Base-by-base conservation (phyloP, 768 basidiomycete species). In the Termitomyces titanicus region DNA sequence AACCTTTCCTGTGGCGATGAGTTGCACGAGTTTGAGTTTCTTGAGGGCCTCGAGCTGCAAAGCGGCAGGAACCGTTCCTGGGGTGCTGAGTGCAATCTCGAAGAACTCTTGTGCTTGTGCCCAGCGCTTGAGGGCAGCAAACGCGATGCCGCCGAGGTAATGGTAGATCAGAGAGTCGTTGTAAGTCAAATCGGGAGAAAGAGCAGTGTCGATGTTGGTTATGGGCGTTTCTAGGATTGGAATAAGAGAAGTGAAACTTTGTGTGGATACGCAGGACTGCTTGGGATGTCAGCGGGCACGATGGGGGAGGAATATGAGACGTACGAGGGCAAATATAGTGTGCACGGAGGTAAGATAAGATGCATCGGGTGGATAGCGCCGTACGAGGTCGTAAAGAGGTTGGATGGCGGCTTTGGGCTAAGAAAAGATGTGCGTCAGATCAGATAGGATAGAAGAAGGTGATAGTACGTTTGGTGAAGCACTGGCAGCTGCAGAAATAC, bases 11-110 rank as follows among this genome's bases (percentile, higher is more conserved):
- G 82, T 78, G 20, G 80, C 74, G 54, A 95, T 89, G 44, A 94
- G 70, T 66, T 94, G 92, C 5, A 93, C 81, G 5, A 95, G 74
- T 20, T 80, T 71, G 45, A 93, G 72, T 70, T 94, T 94, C 78
- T 95, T 95, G 63, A 88, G 72, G 0, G 93, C 93, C 64, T 94
- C 93, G 62, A 94, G 69, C 67, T 96, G 93, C 3, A 94, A 74
- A 8, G 87, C 83, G 3, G 83, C 78, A 0, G 84, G 81, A 38
- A 70, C 77, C 10, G 66, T 72, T 24, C 79, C 86, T 5, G 83
- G 88, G 20, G 80, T 79, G 33, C 80, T 82, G 22, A 85, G 84
- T 55, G 86, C 88, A 25, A 88, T 87, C 70, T 96, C 93, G 47
- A 94, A 86, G 58, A 81, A 85, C 53, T 91, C 87, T 54, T 84